Evolutionary conservation across 2,329 filamentous ascomycete species (phyloP), one percentile per base, ranked within the genome.

Genomic region (Colletotrichum euphorbiae): DNA sequence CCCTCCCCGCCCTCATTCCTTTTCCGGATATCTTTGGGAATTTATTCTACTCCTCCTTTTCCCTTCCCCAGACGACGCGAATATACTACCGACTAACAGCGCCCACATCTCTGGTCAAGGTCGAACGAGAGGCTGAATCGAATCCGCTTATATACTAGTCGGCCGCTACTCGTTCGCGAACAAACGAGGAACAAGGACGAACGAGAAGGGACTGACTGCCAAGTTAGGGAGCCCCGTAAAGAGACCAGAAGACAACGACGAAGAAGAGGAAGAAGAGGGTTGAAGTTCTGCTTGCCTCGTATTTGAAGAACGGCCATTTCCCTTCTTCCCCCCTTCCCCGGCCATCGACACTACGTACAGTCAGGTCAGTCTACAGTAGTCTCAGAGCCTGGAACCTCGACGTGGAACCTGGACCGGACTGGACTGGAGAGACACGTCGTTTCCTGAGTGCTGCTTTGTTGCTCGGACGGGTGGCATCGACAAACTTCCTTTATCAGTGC

Each of bases 71-170:
- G 28, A 8, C 28, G 28, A 28, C 28, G 7, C 28, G 28, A 6
- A 28, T 28, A 28, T 28, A 28, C 28, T 7, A 28, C 7, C 28
- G 28, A 28, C 28, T 28, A 21, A 4, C 48, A 51, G 24, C 24
- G 31, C 31, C 21, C 15, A 31, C 48, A 5, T 15, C 28, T 33
- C 7, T 17, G 7, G 15, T 50, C 46, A 5, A 21, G 3, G n/a
- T n/a, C 13, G 21, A 50, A n/a, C n/a, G n/a, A 21, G 21, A 50
- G 31, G 46, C 21, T 24, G 0, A 24, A 15, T 24, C 46, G 15
- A 9, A 7, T 40, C 38, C 19, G 45, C 61, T 59, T 61, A 46
- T 36, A 61, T 45, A 61, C 36, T 52, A 36, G 62, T 33, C 45
- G 15, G 36, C 21, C 36, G 17, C 62, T 60, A 65, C 57, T 52